Base-by-base conservation (phyloP, 2,329 filamentous ascomycete genomes). In the Teratosphaeria viscida region DNA sequence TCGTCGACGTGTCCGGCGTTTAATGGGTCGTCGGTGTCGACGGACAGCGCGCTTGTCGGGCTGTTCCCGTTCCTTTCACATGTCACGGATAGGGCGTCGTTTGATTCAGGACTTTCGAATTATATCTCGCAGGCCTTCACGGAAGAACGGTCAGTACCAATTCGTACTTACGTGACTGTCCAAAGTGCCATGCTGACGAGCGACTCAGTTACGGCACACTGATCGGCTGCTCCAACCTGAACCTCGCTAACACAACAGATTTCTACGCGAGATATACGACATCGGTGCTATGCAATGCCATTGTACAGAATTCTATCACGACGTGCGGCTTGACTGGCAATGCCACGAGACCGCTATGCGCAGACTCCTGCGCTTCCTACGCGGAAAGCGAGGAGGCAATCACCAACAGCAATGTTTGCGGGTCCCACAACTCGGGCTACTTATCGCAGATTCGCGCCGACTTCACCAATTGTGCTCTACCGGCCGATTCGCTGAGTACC, bases 191-290 rank as follows among this genome's bases (percentile, higher is more conserved):
- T 55, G 52, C 75, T 77, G 60, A 77, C 70, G 64, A 49, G 29
- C 59, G 67, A 62, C 62, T 57, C 69, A 97, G 92, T 78, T 99
- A 92, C 75, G 81, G 89, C 72, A 79, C 82, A 57, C 79, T 90
- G 55, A 82, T 99, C 64, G 92, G 92, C 59, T 99, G 94, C 73
- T 80, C 82, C 55, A 82, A 83, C 63, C 79, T 96, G 68, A 84
- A 94, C 69, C 81, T 92, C 59, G 84, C 84, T 59, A 89, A 95
- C 72, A 87, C 90, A 3, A 87, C 84, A 66, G 82, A 88, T 68
- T 83, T 92, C 69, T 99, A 99, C 75, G 92, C 94, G 55, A 87
- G 94, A 67, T 99, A 92, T 76, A 95, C 92, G 5, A 94, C 85
- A 54, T 94, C 89, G 62, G 87, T 95, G 64, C 82, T 99, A 64